A percentile compares a stretch with the other conserved stretches of the same genome.
Conservation (phyloP, 805 yeast genomes). For the Brettanomyces nanus region DNA sequence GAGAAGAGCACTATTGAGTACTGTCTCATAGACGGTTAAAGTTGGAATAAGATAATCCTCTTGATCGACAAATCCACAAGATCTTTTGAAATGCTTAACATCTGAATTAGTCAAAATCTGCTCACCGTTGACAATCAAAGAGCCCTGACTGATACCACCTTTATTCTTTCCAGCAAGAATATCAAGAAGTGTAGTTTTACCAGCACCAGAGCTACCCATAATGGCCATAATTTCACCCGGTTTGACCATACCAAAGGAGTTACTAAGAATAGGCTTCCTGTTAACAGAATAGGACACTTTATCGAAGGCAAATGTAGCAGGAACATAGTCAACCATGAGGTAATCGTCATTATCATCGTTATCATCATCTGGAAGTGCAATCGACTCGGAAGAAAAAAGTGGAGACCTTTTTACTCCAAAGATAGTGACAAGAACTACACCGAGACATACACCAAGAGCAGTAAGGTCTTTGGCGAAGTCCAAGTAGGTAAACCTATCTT, state of each 20-base stretch:
- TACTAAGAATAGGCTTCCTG: constrained; percentile 45
- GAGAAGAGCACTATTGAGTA: constrained; percentile 80
- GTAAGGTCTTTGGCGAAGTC: constrained; percentile 40
- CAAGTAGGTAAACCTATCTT: constrained; percentile 33
- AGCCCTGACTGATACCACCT: constrained; percentile 62
- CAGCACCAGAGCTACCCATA: constrained; percentile 99
- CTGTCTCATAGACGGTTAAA: constrained; percentile 91
- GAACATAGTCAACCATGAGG: constrained; percentile 45
- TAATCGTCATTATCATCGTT: constrained; percentile 28
- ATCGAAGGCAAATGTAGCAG: constrained; percentile 71
- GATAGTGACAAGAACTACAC: constrained; percentile 33
- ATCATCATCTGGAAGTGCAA: constrained; percentile 20
- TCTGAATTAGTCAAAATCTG: constrained; percentile 20
- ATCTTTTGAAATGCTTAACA: constrained; percentile 44
- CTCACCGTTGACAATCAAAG: constrained; percentile 70
- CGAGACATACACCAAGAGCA: constrained; percentile 34
- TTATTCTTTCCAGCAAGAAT: constrained; percentile 85
- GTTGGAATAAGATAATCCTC: constrained; percentile 89
- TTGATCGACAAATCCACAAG: constrained; percentile 93
- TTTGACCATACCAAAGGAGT: constrained; percentile 65
- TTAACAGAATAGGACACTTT: constrained; percentile 56
- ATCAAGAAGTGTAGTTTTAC: constrained; percentile 89
- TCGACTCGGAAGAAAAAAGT: constrained; percentile 34
- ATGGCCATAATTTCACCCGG: constrained; percentile 91
- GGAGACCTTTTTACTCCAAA: constrained; percentile 54